Conservation (phyloP, 108 stramenopile species). For the Seminavis robusta region DNA sequence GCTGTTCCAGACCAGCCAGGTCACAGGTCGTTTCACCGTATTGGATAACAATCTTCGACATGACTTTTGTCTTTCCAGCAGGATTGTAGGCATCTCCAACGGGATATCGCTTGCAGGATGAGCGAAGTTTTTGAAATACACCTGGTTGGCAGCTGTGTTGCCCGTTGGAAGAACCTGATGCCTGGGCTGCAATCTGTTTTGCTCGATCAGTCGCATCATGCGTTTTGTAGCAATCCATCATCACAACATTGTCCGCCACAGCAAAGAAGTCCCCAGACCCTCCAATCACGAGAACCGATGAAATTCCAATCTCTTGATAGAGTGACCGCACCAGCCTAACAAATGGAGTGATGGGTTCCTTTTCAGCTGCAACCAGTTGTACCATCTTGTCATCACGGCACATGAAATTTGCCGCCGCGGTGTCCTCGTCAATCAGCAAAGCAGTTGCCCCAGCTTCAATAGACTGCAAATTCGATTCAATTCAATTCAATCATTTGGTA, state of each 20-base stretch:
- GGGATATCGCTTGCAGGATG: slow-evolving; percentile 30
- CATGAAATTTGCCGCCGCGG: slow-evolving; percentile 94
- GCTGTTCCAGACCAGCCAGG: slow-evolving; percentile 70
- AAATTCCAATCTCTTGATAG: slow-evolving; percentile 69
- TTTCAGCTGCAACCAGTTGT: slow-evolving; percentile 84
- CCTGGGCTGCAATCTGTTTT: slow-evolving; percentile 63
- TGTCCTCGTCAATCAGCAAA: slow-evolving; percentile 96
- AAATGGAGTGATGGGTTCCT: slow-evolving; percentile 97
- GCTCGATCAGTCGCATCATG: slow-evolving; percentile 82
- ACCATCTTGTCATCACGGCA: slow-evolving; percentile 94
- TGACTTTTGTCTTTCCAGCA: slow-evolving; percentile 63
- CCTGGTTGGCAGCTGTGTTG: no score
- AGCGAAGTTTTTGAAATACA: no score
- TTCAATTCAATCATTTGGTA: not conserved
- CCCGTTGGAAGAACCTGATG: slow-evolving; percentile 9
- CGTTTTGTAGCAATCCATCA: slow-evolving; percentile 89
- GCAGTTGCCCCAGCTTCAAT: slow-evolving; percentile 83
- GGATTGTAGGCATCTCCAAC: slow-evolving; percentile 50
- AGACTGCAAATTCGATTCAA: slow-evolving; percentile 33
- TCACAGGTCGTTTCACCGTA: slow-evolving; percentile 84
- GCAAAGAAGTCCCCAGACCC: slow-evolving; percentile 95
- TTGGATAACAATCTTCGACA: slow-evolving; percentile 40
- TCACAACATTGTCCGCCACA: slow-evolving; percentile 87
- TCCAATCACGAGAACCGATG: slow-evolving; percentile 89
- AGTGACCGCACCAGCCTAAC: slow-evolving; percentile 82